Evolutionary conservation across 805 yeast genomes (phyloP).

Genomic region (Gaillardinia entomophila): DNA sequence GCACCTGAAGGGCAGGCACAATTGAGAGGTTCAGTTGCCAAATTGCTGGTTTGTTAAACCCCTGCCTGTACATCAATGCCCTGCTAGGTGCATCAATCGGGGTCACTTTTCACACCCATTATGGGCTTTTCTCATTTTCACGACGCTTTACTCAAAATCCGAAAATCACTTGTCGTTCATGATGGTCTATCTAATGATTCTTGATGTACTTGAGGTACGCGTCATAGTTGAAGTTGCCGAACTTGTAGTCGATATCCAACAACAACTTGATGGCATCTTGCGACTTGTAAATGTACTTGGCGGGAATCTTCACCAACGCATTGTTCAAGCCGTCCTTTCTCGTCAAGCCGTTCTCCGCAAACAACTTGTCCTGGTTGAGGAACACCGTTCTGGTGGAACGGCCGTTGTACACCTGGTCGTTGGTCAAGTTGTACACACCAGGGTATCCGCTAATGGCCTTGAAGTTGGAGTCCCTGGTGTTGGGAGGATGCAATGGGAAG

Average conservation of each 20-base stretch:
- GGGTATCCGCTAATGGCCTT: conserved; percentile 41
- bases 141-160: too few relatives aligned
- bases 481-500: conserved; percentile 61
- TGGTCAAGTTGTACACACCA: conserved; percentile 39
- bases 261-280: conserved; percentile 57
- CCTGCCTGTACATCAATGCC: too few relatives aligned
- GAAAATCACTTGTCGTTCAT: too few relatives aligned
- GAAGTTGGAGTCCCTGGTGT: conserved; percentile 37
- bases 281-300: conserved; percentile 48
- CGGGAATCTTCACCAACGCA: conserved; percentile 38
- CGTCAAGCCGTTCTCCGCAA: conserved; percentile 21
- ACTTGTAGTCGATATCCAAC: conserved; percentile 58
- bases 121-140: too few relatives aligned
- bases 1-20: too few relatives aligned
- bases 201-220: conserved; percentile 38
- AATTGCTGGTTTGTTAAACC: too few relatives aligned
- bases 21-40: too few relatives aligned
- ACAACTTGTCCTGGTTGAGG: conserved; percentile 33
- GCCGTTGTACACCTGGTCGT: conserved; percentile 39
- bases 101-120: too few relatives aligned
- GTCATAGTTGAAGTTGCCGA: conserved; percentile 47
- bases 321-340: conserved; percentile 23
- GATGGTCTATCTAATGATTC: too few relatives aligned
- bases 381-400: conserved; percentile 29
- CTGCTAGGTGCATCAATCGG: too few relatives aligned